These are phyloP conservation scores for Saccharata proteae DNA, from an alignment of 2,329 filamentous ascomycete species.

Conservation along the genomic window DNA sequence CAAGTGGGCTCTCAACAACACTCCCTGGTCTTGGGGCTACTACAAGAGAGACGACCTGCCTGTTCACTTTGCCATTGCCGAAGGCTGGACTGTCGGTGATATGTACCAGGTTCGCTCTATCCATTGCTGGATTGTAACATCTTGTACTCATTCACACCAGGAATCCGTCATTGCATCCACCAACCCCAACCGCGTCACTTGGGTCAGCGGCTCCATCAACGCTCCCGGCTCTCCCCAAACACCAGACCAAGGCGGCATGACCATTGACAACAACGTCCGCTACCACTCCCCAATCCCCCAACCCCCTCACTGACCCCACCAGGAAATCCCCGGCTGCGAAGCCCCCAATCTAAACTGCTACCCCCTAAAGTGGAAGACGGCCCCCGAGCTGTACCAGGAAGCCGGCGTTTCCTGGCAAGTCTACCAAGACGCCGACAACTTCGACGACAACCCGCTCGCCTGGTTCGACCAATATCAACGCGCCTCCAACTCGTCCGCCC, in stretches of 20 bases:
- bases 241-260: conserved; percentile 32
- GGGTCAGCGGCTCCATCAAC: conserved; percentile 41
- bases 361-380: conserved; percentile 42
- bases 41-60: conserved; percentile 41
- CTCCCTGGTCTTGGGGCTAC: conserved; percentile 41
- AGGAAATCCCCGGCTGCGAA: conserved; percentile 36
- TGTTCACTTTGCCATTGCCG: conserved; percentile 42
- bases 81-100: conserved; percentile 42
- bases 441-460: conserved; percentile 41
- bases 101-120: conserved; percentile 39
- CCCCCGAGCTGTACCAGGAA: conserved; percentile 37
- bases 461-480: conserved; percentile 43
- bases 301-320: background rate
- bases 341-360: conserved; percentile 36
- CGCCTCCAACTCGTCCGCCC: conserved; percentile 26
- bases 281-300: no score
- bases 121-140: background rate
- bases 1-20: conserved; percentile 43
- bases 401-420: conserved; percentile 40
- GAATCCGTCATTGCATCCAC: conserved; percentile 41
- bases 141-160: conserved; percentile 11
- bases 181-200: conserved; percentile 40
- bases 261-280: conserved; percentile 37
- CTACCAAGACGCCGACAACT: conserved; percentile 9
- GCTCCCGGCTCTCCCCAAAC: conserved; percentile 35